Percentiles rank a stretch among this genome's conserved stretches.
These are phyloP conservation scores for Monilinia fructigena DNA, from an alignment of 2,329 filamentous ascomycete genomes.

Conservation along the genomic window DNA sequence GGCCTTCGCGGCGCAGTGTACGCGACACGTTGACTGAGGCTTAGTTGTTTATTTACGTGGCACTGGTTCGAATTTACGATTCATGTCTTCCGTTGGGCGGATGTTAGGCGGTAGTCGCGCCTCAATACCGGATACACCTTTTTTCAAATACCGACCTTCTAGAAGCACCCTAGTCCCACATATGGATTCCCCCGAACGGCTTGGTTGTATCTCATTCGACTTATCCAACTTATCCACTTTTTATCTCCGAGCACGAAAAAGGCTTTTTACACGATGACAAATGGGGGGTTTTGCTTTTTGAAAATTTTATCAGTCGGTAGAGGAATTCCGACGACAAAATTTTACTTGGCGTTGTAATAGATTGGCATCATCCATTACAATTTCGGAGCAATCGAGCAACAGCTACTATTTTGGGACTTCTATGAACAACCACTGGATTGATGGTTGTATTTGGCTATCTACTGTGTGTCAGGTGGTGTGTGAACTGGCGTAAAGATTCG, in stretches of 20 bases:
- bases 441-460: neutral
- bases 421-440: neutral
- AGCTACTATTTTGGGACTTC: neutral
- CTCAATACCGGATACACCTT: constrained; percentile 9
- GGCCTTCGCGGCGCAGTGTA: neutral
- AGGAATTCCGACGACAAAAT: constrained; percentile 14
- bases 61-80: neutral
- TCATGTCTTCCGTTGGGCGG: constrained; percentile 11
- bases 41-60: constrained; percentile 2
- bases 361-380: neutral
- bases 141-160: constrained; percentile 17
- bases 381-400: neutral
- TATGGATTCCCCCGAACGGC: neutral
- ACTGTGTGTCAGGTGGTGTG: neutral
- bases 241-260: constrained; percentile 13
- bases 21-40: neutral
- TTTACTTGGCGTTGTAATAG: neutral
- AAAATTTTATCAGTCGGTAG: constrained; percentile 16
- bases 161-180: constrained; percentile 17
- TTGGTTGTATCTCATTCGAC: neutral
- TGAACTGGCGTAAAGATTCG: neutral
- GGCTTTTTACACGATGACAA: constrained; percentile 20
- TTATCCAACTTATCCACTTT: constrained; percentile 12
- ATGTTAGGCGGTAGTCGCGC: constrained; percentile 6
- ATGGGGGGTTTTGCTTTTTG: constrained; percentile 4